Base-by-base conservation (phyloP, 139 green algal species). In the Tetradesmus obliquus region DNA sequence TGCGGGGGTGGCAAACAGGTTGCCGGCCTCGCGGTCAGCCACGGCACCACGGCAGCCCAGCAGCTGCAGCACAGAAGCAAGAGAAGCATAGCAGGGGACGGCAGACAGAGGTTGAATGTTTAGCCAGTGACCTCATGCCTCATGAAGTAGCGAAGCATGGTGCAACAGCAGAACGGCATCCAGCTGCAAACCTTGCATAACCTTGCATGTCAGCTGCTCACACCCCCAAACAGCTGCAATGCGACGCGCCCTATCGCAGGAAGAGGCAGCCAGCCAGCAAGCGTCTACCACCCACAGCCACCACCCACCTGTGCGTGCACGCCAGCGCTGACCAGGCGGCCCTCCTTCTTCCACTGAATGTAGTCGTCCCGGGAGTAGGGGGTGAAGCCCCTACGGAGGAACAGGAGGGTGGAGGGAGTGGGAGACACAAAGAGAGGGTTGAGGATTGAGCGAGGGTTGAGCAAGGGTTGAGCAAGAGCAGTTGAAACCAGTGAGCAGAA, bases 351-450 rank as follows among this genome's bases (percentile, higher is more conserved):
- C 96, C 96, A 99, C 94, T 96, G 74, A 22, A 98, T 62, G 93
- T 97, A 99, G 94, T 99, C 98, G 6, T 98, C 96, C 19, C 97
- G 95, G 19, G 85, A 55, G 93, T 96, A 99, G 87, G 95, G 94
- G 81, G 98, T 99, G 96, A 99, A 99, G 91, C 98, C 98, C 97
- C 96, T 98, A 93, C 15, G 58, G 60, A 32, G 45, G 1, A 80
- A 76, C 12, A 88, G 51, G 45, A 71, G 74, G 12, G 15, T 22
- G 76, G 82, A 22, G 55, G 55, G 17, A 69, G 85, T 3, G 6
- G 55, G 54, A 55, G 15, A 45, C 6, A 87, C 57, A 55, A 55
- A n/a, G 32, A 45, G 32, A 45, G 32, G 32, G 32, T 45, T 45
- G 32, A 45, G 32, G 57, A 0, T 13, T 66, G 57, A 66, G 57